phyloP scores from a whole-genome alignment of 345 rosid species.

The Carallia pectinifolia region DNA sequence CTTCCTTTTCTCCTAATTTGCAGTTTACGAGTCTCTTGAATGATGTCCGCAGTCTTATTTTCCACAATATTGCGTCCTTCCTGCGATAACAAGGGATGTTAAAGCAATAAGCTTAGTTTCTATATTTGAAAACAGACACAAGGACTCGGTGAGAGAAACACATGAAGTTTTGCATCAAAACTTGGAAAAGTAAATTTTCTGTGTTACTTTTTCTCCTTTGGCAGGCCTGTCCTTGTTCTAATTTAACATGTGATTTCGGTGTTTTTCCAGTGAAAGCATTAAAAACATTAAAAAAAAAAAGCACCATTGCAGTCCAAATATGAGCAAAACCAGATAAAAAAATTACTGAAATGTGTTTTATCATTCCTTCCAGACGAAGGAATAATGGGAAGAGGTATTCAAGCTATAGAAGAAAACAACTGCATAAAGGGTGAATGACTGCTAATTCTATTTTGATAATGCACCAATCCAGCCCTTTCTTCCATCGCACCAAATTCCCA shows the following conservation, averaged over 20 bases:
- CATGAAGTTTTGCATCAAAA: not conserved
- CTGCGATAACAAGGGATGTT: slow-evolving; percentile 30
- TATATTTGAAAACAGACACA: not conserved
- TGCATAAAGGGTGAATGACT: too few relatives aligned
- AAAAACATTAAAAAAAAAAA: not conserved
- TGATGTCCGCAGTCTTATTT: slow-evolving; percentile 71
- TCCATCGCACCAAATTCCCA: too few relatives aligned
- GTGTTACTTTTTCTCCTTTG: not conserved
- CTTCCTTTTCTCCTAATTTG: slow-evolving; percentile 70
- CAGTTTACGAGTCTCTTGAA: slow-evolving; percentile 67
- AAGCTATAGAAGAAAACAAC: too few relatives aligned
- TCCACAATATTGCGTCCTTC: slow-evolving; percentile 87
- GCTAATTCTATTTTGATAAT: too few relatives aligned
- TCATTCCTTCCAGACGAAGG: too few relatives aligned
- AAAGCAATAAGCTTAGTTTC: not conserved
- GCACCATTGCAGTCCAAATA: not conserved
- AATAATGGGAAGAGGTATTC: too few relatives aligned
- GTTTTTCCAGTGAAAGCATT: not conserved
- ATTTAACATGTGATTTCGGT: not conserved
- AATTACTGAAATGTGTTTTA: too few relatives aligned
- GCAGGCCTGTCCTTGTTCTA: not conserved
- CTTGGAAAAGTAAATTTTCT: not conserved
- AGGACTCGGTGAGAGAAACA: not conserved
- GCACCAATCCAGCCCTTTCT: too few relatives aligned
- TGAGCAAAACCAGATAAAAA: not conserved